Percentiles rank a stretch among this genome's conserved stretches.
These are phyloP conservation scores for Flaveria trinervia DNA, from an alignment of 129 eudicot species.

Conservation along the genomic window DNA sequence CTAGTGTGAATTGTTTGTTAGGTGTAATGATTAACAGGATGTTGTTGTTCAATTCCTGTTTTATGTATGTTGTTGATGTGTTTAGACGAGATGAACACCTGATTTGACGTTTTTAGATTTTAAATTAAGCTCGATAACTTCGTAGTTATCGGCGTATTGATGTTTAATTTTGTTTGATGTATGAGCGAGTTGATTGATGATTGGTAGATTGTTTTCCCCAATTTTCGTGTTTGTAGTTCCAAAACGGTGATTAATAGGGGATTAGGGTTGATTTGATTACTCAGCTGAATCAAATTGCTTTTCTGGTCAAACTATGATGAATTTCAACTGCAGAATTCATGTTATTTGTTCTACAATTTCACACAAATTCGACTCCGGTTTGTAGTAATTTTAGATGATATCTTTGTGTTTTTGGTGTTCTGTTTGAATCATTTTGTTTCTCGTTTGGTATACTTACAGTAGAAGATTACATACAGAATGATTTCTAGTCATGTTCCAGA, in stretches of 20 bases:
- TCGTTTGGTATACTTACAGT: too few relatives aligned
- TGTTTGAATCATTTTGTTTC: too few relatives aligned
- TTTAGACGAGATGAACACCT: background rate
- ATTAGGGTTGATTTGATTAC: too few relatives aligned
- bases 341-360: background rate
- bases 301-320: conserved; percentile 14
- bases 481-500: conserved; percentile 21
- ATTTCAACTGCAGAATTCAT: background rate
- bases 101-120: background rate
- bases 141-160: background rate
- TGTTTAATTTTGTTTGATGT: too few relatives aligned
- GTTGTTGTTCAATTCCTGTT: conserved; percentile 15
- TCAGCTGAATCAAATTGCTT: too few relatives aligned
- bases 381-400: too few relatives aligned
- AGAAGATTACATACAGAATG: background rate
- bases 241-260: too few relatives aligned
- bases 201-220: background rate
- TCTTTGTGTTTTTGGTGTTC: too few relatives aligned
- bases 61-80: conserved; percentile 7
- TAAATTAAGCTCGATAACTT: background rate
- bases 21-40: background rate
- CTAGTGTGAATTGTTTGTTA: background rate
- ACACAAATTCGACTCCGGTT: too few relatives aligned
- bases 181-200: background rate
- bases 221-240: background rate